Evolutionary conservation across 148 eudicot species (phyloP), one percentile per base, ranked within the genome.

Genomic region (Euryodendron excelsum): DNA sequence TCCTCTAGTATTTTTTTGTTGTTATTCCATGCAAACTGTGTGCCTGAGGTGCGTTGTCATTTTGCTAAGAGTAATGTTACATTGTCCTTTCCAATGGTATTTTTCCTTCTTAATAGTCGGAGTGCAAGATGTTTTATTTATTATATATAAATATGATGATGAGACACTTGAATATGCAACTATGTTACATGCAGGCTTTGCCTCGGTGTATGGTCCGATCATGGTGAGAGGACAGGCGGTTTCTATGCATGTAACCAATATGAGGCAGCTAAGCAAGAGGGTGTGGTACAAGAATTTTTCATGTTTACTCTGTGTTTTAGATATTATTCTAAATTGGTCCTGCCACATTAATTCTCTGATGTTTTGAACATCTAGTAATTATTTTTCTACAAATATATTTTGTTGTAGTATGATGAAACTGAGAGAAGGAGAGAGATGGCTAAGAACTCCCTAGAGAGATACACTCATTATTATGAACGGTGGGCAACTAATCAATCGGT

Each of bases 211-310:
- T 91, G 94, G 94, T 21, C 90, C 14, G 91, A 87, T 10, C 94
- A 91, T 79, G 87, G 90, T 25, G 90, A 87, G 79, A 83, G 82
- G 59, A 87, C 90, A n/a, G 93, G 93, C 65, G 93, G 93, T 75
- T 90, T 86, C 80, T 90, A 90, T 86, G 89, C 93, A 74, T 90
- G 93, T 79, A 90, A 90, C 25, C 83, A 80, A 5, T 90, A 90
- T 77, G 90, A 90, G 66, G 80, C 85, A 74, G 93, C 88, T 52
- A 90, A 88, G 84, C 85, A 88, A 78, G 93, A 84, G 64, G 89
- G 89, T 80, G 68, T 65, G 86, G 93, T 90, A 86, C 55, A 18
- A 71, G 15, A 78, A 34, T 18, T 17, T 21, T 48, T 77, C n/a
- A 60, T 70, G 47, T 72, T 34, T 73, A 56, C 48, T 67, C 65